Percentiles rank a stretch among this genome's conserved stretches.
phyloP scores from a whole-genome alignment of 2,329 filamentous ascomycete species.

The Emydomyces testavorans region DNA sequence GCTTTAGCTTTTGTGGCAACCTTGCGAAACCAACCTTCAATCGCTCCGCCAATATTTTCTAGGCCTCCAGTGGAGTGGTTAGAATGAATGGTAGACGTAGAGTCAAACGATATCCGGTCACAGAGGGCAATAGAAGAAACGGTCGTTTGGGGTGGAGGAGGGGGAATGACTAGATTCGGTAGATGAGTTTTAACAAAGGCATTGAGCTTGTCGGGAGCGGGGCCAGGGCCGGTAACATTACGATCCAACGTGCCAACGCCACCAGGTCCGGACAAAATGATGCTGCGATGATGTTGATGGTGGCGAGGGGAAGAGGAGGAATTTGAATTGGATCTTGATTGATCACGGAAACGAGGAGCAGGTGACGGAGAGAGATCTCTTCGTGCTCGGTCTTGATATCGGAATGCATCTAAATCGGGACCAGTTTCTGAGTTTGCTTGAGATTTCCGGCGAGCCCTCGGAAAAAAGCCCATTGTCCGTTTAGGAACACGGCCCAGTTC shows the following conservation, averaged over 20 bases:
- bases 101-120: constrained; percentile 27
- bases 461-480: constrained; percentile 78
- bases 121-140: constrained; percentile 17
- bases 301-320: constrained; percentile 29
- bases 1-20: constrained; percentile 47
- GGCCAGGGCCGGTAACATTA: constrained; percentile 44
- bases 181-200: constrained; percentile 73
- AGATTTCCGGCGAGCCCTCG: constrained; percentile 80
- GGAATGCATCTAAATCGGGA: constrained; percentile 40
- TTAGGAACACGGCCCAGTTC: constrained; percentile 79
- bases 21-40: constrained; percentile 83
- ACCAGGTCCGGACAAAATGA: constrained; percentile 69
- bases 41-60: constrained; percentile 72
- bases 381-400: constrained; percentile 49
- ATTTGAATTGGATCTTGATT: constrained; percentile 24
- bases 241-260: constrained; percentile 75
- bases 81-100: constrained; percentile 25
- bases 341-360: constrained; percentile 21
- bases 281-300: constrained; percentile 32
- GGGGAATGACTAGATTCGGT: constrained; percentile 62
- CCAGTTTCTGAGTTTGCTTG: constrained; percentile 20
- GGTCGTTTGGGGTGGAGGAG: constrained; percentile 31
- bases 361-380: constrained; percentile 20
- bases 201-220: constrained; percentile 73
- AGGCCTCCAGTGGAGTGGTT: constrained; percentile 39